Evolutionary conservation across 768 basidiomycete species (phyloP).

Genomic region (Mycena amicta): DNA sequence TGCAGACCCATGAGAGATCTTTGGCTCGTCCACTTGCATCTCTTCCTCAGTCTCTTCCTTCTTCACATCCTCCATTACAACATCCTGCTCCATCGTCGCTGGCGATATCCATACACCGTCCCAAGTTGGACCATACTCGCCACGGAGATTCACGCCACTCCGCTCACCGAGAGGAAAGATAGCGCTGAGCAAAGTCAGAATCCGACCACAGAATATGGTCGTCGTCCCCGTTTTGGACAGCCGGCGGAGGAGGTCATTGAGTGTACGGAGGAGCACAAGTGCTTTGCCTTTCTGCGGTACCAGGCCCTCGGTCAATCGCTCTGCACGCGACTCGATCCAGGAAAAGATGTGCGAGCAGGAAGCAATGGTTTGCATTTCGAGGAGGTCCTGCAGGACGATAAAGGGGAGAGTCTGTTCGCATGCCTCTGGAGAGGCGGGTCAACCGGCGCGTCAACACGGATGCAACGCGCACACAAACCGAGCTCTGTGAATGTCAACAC

Average conservation of each 20-base stretch:
- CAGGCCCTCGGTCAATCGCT: constrained; percentile 74
- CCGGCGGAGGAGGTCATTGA: constrained; percentile 86
- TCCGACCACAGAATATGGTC: constrained; percentile 87
- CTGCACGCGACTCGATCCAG: constrained; percentile 79
- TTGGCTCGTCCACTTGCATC: constrained; percentile 66
- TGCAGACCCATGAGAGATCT: constrained; percentile 31
- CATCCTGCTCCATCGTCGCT: constrained; percentile 34
- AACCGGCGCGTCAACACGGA: not conserved
- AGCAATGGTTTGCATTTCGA: constrained; percentile 82
- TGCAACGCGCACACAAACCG: constrained; percentile 44
- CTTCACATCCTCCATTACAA: constrained; percentile 33
- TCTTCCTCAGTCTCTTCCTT: constrained; percentile 43
- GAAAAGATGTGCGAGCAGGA: constrained; percentile 88
- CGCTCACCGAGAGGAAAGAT: constrained; percentile 88
- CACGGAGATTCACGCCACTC: constrained; percentile 89
- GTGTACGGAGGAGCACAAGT: constrained; percentile 76
- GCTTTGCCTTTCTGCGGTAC: constrained; percentile 88
- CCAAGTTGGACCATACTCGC: constrained; percentile 83
- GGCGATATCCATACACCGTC: constrained; percentile 52
- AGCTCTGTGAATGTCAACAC: constrained; percentile 77
- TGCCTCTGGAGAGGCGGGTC: constrained; percentile 51
- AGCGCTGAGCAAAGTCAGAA: constrained; percentile 81
- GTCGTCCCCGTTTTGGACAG: constrained; percentile 85
- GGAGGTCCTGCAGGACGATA: constrained; percentile 72
- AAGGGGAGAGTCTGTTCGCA: constrained; percentile 78